phyloP scores from a whole-genome alignment of 2,329 filamentous ascomycete genomes.

The Dryadomyces quercivorus region DNA sequence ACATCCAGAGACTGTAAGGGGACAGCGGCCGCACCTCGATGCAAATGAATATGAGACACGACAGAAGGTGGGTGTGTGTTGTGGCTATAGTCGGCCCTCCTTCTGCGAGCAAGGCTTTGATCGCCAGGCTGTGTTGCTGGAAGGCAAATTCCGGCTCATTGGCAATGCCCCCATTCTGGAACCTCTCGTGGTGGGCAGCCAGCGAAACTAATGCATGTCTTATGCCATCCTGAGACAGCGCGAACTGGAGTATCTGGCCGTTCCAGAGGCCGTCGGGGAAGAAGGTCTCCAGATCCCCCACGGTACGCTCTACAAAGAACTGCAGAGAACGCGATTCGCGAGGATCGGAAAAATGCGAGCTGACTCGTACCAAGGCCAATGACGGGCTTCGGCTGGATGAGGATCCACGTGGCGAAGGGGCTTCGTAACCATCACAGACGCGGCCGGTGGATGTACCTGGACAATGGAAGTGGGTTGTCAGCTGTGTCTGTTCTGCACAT shows the following conservation, averaged over 20 bases:
- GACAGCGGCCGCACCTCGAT: constrained; percentile 1
- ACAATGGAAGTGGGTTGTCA: too few relatives aligned
- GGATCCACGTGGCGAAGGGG: background rate
- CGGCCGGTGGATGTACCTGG: constrained; percentile 6
- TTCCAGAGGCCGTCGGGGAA: constrained; percentile 10
- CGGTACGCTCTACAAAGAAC: constrained; percentile 8
- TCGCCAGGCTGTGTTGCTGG: constrained; percentile 6
- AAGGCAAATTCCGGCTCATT: constrained; percentile 1
- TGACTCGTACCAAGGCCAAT: background rate
- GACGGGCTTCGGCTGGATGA: background rate
- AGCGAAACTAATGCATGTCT: constrained; percentile 7
- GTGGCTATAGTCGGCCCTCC: constrained; percentile 1
- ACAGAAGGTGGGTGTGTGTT: constrained; percentile 4
- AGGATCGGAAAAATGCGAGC: constrained; percentile 1
- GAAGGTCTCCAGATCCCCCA: constrained; percentile 7
- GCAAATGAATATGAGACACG: constrained; percentile 10
- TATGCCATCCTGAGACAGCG: constrained; percentile 7
- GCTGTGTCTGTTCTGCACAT: too few relatives aligned
- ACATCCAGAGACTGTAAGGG: background rate
- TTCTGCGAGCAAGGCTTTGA: constrained; percentile 1
- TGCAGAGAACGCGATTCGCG: constrained; percentile 7
- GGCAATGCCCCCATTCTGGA: background rate
- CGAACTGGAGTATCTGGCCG: constrained; percentile 8
- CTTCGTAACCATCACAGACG: constrained; percentile 5
- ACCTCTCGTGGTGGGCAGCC: constrained; percentile 9